phyloP scores from a whole-genome alignment of 441 rosid genomes.

The Raphanus hybrid region DNA sequence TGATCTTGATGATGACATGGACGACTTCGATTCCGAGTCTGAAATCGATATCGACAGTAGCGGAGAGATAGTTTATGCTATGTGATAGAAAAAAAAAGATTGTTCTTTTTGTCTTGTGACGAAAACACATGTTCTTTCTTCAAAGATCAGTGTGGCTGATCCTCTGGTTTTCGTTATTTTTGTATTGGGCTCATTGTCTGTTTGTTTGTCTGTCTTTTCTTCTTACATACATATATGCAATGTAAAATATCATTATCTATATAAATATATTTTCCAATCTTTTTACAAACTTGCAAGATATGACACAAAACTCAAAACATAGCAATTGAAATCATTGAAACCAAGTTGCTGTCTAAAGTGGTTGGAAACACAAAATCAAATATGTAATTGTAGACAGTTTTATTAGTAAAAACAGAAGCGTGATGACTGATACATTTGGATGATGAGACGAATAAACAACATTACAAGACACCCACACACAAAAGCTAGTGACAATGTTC shows the following conservation, averaged over 20 bases:
- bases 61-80: slow-evolving; percentile 66
- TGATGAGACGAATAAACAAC: slow-evolving; percentile 5
- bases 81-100: slow-evolving; percentile 20
- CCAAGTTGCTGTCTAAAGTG: too few relatives aligned
- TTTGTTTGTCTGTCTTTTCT: slow-evolving; percentile 9
- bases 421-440: neutral
- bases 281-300: slow-evolving; percentile 3
- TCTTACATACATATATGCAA: slow-evolving; percentile 21
- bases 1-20: slow-evolving; percentile 69
- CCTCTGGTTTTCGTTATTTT: slow-evolving; percentile 30
- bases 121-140: neutral
- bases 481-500: neutral
- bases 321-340: too few relatives aligned
- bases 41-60: slow-evolving; percentile 74
- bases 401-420: neutral
- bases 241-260: slow-evolving; percentile 35
- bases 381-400: too few relatives aligned
- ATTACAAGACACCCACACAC: slow-evolving; percentile 18
- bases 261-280: slow-evolving; percentile 8
- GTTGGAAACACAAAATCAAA: too few relatives aligned
- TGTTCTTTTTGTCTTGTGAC: slow-evolving; percentile 21
- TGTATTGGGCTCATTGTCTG: slow-evolving; percentile 30
- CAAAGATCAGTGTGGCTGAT: slow-evolving; percentile 5
- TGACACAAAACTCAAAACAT: neutral
- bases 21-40: slow-evolving; percentile 63